Evolutionary conservation across 1,284 basidiomycete genomes (phyloP), one percentile per base, ranked within the genome.

Genomic region (Cryptococcus sp.): DNA sequence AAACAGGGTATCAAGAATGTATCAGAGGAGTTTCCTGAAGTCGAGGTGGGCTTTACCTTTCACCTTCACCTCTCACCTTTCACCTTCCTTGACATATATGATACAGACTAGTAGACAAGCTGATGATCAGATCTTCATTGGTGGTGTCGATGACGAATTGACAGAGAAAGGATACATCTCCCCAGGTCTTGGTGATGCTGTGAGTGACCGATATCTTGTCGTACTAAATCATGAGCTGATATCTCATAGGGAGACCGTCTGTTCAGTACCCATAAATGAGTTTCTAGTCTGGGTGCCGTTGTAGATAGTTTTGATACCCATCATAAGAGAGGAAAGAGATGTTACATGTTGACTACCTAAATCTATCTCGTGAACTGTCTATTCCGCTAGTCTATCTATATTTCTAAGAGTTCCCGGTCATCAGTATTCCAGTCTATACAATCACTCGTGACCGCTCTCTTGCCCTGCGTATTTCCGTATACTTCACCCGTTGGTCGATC

Each of bases 111-210:
- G 38, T 31, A 33, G n/a, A 46, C 14, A 43, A 13, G 44, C 33
- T 42, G 49, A 46, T 43, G 41, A 44, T 11, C 23, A 93, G 88
- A 86, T 95, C 50, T 93, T 86, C 85, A 86, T 86, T 38, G 89
- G 88, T 31, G 88, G 84, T 0, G 82, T 94, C 3, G 91, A 96
- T 70, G 77, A 85, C 23, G 72, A 80, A 3, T 74, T 95, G 62
- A 92, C 89, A 1, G 55, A 64, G 0, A 81, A 87, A 43, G 92
- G 91, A 6, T 80, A 90, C 59, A 88, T 95, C 59, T 82, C 79
- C 14, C 91, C 92, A 7, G 92, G 91, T n/a, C 79, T 94, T 45
- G 92, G 91, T 4, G 90, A 94, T 72, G 85, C 89, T 42, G 89
- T 89, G 66, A 72, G 86, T 56, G 23, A 7, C 10, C 43, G n/a